phyloP scores from a whole-genome alignment of 306 rosid species.

The Phaseolus lunatus region DNA sequence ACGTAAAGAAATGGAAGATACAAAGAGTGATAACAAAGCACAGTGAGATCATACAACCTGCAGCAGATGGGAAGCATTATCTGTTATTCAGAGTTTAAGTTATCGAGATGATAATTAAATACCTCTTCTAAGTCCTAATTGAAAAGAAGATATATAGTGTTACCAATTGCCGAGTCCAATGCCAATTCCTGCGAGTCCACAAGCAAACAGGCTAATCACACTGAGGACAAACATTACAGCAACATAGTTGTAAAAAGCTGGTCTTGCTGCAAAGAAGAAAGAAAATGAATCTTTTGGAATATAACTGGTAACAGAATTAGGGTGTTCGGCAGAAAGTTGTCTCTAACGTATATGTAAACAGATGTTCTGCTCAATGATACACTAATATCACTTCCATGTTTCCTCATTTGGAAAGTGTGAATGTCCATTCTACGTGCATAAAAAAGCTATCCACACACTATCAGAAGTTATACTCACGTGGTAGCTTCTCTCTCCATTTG shows the following conservation, averaged over 20 bases:
- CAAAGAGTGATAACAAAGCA: slow-evolving; percentile 67
- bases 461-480: slow-evolving; percentile 61
- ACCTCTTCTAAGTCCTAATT: neutral
- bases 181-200: slow-evolving; percentile 64
- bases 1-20: slow-evolving; percentile 76
- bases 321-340: neutral
- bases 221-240: slow-evolving; percentile 64
- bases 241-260: slow-evolving; percentile 69
- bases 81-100: slow-evolving; percentile 28
- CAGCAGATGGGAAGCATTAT: slow-evolving; percentile 43
- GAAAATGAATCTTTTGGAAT: slow-evolving; percentile 30
- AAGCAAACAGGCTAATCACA: slow-evolving; percentile 58
- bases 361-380: neutral
- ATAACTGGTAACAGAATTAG: slow-evolving; percentile 4
- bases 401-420: neutral
- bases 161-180: slow-evolving; percentile 74
- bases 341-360: neutral
- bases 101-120: slow-evolving; percentile 13
- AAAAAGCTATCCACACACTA: neutral
- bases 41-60: slow-evolving; percentile 74
- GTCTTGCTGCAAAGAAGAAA: slow-evolving; percentile 69
- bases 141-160: slow-evolving; percentile 8
- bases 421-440: neutral
- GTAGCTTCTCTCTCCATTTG: slow-evolving; percentile 80
- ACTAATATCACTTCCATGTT: neutral